Conservation (phyloP, 2,329 filamentous ascomycete genomes). For the Chrysoporthe austroafricana region DNA sequence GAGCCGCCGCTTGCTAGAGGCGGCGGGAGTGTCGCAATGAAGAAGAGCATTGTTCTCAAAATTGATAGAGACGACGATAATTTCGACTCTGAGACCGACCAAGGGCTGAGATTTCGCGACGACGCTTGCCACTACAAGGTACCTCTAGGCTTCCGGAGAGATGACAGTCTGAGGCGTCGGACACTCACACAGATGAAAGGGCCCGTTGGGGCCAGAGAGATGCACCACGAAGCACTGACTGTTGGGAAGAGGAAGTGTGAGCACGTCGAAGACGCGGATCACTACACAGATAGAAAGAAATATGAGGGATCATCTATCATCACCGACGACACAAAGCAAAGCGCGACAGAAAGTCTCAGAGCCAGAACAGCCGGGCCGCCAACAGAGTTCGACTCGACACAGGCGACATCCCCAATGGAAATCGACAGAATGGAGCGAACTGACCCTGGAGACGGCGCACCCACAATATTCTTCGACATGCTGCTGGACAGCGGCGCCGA, state of each 20-base stretch:
- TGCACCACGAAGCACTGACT: background rate
- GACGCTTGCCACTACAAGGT: slow-evolving; percentile 38
- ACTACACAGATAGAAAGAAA: background rate
- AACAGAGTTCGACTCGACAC: background rate
- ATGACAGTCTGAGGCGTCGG: slow-evolving; percentile 22
- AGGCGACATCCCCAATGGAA: background rate
- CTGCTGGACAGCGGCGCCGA: slow-evolving; percentile 50
- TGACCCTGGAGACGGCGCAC: slow-evolving; percentile 29
- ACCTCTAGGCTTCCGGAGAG: slow-evolving; percentile 37
- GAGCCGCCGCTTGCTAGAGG: slow-evolving; percentile 44
- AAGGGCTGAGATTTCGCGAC: slow-evolving; percentile 30
- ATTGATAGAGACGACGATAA: background rate
- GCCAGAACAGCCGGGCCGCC: background rate
- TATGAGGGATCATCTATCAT: background rate
- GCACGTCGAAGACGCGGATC: background rate
- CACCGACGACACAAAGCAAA: background rate
- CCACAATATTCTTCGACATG: slow-evolving; percentile 39
- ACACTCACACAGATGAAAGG: slow-evolving; percentile 4
- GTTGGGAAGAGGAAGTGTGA: slow-evolving; percentile 1
- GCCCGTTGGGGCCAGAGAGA: background rate
- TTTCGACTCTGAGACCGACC: slow-evolving; percentile 9
- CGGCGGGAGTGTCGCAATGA: slow-evolving; percentile 33
- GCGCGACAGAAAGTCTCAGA: background rate
- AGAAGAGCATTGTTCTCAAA: slow-evolving; percentile 38
- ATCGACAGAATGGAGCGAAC: background rate